Base-by-base conservation (phyloP, 2,329 filamentous ascomycete species). In the Zymoseptoria ardabiliae region DNA sequence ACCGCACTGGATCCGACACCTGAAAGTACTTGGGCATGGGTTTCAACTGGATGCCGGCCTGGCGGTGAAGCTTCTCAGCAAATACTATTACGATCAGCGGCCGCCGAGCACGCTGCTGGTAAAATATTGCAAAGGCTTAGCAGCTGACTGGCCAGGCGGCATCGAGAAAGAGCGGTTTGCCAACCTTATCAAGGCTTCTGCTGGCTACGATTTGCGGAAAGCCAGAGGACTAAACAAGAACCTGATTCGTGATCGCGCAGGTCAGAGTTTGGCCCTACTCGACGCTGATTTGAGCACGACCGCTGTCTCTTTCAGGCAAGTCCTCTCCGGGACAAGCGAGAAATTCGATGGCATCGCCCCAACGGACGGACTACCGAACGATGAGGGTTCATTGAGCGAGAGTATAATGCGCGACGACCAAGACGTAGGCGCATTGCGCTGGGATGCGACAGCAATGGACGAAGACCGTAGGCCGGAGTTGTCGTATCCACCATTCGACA, bases 61-160 rank as follows among this genome's bases (percentile, higher is more conserved):
- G 6, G 69, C 64, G 9, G 60, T 62, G 6, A 52, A 51, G 11
- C 49, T 72, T 52, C 35, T 73, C 22, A 62, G 58, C n/a, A 53
- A 54, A 6, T 72, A 61, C 58, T 72, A 68, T 55, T 60, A 58
- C 17, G 60, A 68, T 5, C 56, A 56, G 28, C 63, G 69, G 5
- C 69, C 69, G 21, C 63, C 69, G 11, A 69, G 72, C 50, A 56
- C 59, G 11, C 30, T 69, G 21, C 21, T 73, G 19, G 66, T 70
- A 54, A 63, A 59, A 61, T 58, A 68, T 10, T 70, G 67, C 57
- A 64, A 67, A 20, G 54, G 61, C 30, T 52, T 73, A 19, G 21
- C 54, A 4, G 35, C 45, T 7, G 10, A 19, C 8, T 63, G 58
- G 8, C 64, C 68, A 13, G 58, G 61, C 10, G 58, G 61, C 4